phyloP scores from a whole-genome alignment of 495 filamentous ascomycete genomes.

The Hypoxylon trugodes region DNA sequence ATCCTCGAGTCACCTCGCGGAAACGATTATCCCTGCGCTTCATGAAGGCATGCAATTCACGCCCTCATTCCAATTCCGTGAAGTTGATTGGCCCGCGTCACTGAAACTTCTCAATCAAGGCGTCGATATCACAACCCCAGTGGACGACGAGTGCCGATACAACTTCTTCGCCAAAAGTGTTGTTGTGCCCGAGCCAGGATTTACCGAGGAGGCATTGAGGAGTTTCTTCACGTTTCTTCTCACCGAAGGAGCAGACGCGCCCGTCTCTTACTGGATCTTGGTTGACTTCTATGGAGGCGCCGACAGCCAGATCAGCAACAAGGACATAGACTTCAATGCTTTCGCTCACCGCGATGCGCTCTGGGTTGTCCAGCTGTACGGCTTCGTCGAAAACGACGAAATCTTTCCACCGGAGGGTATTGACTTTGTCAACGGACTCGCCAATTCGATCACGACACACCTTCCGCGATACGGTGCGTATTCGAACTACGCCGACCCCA shows the following conservation, averaged over 20 bases:
- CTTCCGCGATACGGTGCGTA: slow-evolving; percentile 55
- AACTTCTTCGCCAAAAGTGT: slow-evolving; percentile 61
- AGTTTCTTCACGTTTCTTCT: slow-evolving; percentile 50
- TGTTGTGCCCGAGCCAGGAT: slow-evolving; percentile 37
- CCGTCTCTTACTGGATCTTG: slow-evolving; percentile 50
- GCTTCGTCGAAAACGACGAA: slow-evolving; percentile 40
- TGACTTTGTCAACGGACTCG: slow-evolving; percentile 53
- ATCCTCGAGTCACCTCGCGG: slow-evolving; percentile 27
- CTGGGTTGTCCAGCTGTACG: slow-evolving; percentile 60
- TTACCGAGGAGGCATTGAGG: slow-evolving; percentile 35
- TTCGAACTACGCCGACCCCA: slow-evolving; percentile 70
- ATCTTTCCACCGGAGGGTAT: slow-evolving; percentile 50
- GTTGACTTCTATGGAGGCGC: slow-evolving; percentile 59
- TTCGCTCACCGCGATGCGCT: slow-evolving; percentile 58
- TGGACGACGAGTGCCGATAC: slow-evolving; percentile 44
- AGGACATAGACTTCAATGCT: slow-evolving; percentile 44
- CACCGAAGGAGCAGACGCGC: neutral
- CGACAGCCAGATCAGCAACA: slow-evolving; percentile 51
- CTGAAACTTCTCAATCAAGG: slow-evolving; percentile 40
- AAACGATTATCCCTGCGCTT: slow-evolving; percentile 42
- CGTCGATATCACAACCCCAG: slow-evolving; percentile 41
- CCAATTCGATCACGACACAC: slow-evolving; percentile 46
- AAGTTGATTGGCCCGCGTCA: slow-evolving; percentile 40
- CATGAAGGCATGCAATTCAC: slow-evolving; percentile 29
- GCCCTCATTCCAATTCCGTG: slow-evolving; percentile 5